Percentiles rank a stretch among this genome's conserved stretches.
Conservation (phyloP, 2,329 filamentous ascomycete species). For the Fusarium penzigii region DNA sequence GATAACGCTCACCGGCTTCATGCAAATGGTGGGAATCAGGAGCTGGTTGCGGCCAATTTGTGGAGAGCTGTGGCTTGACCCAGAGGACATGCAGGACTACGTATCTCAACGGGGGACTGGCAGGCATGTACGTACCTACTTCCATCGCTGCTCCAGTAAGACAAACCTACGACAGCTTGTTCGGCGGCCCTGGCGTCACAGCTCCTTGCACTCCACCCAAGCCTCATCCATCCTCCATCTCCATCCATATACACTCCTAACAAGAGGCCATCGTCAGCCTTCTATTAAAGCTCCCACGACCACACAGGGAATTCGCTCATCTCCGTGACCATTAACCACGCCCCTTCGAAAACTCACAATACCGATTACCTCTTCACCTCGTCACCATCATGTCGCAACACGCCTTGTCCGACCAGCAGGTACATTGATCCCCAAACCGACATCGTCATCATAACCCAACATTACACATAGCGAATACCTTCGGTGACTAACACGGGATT, state of each 20-base stretch:
- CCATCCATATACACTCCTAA: conserved; percentile 15
- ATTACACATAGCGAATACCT: conserved; percentile 6
- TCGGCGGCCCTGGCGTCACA: conserved; percentile 30
- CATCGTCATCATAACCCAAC: conserved; percentile 17
- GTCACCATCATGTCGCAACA: conserved; percentile 82
- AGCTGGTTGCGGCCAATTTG: conserved; percentile 3
- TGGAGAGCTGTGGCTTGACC: conserved; percentile 21
- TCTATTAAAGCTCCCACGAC: conserved; percentile 10
- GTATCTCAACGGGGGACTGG: not conserved
- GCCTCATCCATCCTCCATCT: conserved; percentile 21
- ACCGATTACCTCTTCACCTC: conserved; percentile 7
- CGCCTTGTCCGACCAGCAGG: conserved; percentile 97
- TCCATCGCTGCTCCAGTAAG: conserved; percentile 1
- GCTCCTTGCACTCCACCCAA: conserved; percentile 26
- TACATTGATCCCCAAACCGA: conserved; percentile 43
- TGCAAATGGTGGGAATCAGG: conserved; percentile 18
- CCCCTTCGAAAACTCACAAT: conserved; percentile 9
- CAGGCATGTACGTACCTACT: not conserved
- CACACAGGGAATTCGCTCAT: conserved; percentile 2
- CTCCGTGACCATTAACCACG: conserved; percentile 1
- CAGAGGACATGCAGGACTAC: not conserved
- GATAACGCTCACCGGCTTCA: conserved; percentile 9
- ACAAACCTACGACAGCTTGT: conserved; percentile 16
- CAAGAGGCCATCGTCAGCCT: conserved; percentile 25
- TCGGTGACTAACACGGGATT: conserved; percentile 13